A percentile compares a stretch with the other conserved stretches of the same genome.
Conservation (phyloP, 306 rosid species). For the Boehmeria nivea region DNA sequence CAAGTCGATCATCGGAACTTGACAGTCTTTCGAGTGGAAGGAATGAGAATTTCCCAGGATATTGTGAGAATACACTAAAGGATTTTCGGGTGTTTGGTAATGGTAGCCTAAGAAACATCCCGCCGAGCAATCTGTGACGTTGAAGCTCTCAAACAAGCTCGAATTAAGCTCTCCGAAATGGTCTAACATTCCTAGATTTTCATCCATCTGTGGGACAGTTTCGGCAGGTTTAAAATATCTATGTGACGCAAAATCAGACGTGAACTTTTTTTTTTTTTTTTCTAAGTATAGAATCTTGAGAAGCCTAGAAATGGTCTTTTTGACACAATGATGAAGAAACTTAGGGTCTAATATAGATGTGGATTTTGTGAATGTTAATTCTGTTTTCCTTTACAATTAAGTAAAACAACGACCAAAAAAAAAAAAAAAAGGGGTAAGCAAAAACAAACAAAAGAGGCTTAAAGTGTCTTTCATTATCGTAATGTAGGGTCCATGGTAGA, state of each 20-base stretch:
- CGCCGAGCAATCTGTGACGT: background rate
- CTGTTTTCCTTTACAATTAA: slow-evolving; percentile 31
- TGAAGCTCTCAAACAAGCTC: slow-evolving; percentile 11
- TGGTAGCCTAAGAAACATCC: slow-evolving; percentile 19
- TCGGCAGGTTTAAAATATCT: too few species aligned
- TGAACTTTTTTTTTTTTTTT: slow-evolving; percentile 10
- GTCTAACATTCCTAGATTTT: slow-evolving; percentile 6
- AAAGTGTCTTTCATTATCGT: slow-evolving; percentile 18
- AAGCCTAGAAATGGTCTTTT: background rate
- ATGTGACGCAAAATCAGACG: slow-evolving; percentile 16
- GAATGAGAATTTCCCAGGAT: background rate
- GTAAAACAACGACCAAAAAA: slow-evolving; percentile 1
- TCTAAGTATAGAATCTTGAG: background rate
- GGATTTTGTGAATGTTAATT: slow-evolving; percentile 13
- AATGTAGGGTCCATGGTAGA: slow-evolving; percentile 27
- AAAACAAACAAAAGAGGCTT: background rate
- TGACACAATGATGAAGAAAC: too few species aligned
- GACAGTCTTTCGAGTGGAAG: background rate
- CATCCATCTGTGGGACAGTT: too few species aligned
- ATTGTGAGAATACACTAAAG: background rate
- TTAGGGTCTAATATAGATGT: background rate
- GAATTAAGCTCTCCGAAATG: slow-evolving; percentile 13
- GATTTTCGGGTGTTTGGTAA: slow-evolving; percentile 13
- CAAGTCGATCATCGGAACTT: slow-evolving; percentile 1
- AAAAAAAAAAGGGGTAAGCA: background rate